Percentiles rank a stretch among this genome's conserved stretches.
These are phyloP conservation scores for Hyphopichia homilentoma DNA, from an alignment of 805 yeast genomes.

Conservation along the genomic window DNA sequence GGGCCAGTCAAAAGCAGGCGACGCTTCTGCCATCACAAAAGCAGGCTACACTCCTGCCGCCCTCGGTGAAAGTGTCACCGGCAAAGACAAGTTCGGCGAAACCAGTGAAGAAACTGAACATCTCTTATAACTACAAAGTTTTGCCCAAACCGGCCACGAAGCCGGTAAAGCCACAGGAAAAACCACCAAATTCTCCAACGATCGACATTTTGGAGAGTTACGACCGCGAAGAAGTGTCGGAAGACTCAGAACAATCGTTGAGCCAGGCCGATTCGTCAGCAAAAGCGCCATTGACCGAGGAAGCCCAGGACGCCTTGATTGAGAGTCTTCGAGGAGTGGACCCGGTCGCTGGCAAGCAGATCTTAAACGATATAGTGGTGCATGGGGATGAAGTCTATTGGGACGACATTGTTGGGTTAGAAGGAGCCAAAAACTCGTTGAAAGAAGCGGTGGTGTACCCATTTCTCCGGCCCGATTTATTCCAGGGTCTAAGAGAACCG, in stretches of 20 bases:
- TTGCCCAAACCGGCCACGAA: constrained; percentile 5
- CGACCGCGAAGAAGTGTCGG: constrained; percentile 20
- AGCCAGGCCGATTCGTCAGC: constrained; percentile 1
- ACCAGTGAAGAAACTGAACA: constrained; percentile 21
- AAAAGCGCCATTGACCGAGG: constrained; percentile 13
- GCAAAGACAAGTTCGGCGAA: constrained; percentile 7
- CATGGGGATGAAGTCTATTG: constrained; percentile 89
- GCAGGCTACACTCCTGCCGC: constrained; percentile 5
- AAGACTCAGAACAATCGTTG: constrained; percentile 14
- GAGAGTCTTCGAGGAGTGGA: constrained; percentile 69
- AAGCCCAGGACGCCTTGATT: constrained; percentile 37
- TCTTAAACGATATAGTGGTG: constrained; percentile 81
- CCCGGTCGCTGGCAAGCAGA: constrained; percentile 72
- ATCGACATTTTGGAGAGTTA: constrained; percentile 22
- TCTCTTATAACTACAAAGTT: constrained; percentile 25
- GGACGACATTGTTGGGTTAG: constrained; percentile 94
- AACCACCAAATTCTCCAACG: constrained; percentile 17
- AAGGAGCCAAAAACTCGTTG: constrained; percentile 79
- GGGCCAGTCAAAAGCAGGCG: constrained; percentile 1
- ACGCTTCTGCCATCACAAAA: constrained; percentile 1
- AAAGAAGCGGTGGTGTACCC: constrained; percentile 97
- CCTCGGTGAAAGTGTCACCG: constrained; percentile 7
- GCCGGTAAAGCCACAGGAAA: constrained; percentile 1
- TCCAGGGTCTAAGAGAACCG: constrained; percentile 88
- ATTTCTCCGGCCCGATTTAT: constrained; percentile 87